These are phyloP conservation scores for Tulasnella sp. DNA, from an alignment of 768 basidiomycete genomes.

Conservation along the genomic window DNA sequence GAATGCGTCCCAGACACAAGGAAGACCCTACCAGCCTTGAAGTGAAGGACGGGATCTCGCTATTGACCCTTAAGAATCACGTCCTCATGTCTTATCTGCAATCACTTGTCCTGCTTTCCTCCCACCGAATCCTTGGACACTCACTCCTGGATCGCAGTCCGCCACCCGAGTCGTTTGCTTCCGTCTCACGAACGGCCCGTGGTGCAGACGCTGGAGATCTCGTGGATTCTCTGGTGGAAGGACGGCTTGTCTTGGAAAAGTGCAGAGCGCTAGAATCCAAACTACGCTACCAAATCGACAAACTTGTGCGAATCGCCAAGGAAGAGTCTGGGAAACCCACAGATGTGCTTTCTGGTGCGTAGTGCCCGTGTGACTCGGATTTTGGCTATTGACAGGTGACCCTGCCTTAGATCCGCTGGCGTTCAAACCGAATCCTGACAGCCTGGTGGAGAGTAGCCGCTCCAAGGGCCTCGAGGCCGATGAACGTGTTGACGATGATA, in stretches of 20 bases:
- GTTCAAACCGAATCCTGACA: constrained; percentile 81
- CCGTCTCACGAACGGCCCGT: constrained; percentile 38
- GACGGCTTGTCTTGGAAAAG: constrained; percentile 79
- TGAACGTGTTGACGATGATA: constrained; percentile 23
- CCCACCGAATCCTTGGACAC: constrained; percentile 59
- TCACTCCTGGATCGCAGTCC: constrained; percentile 41
- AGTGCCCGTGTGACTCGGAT: neutral
- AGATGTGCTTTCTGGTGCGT: constrained; percentile 47
- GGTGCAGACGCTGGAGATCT: constrained; percentile 58
- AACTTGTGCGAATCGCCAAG: constrained; percentile 68
- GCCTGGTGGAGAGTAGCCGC: constrained; percentile 36
- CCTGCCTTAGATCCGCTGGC: constrained; percentile 62
- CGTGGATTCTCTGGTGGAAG: constrained; percentile 67
- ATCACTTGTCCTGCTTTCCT: constrained; percentile 58
- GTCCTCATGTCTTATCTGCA: constrained; percentile 76
- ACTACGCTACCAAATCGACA: constrained; percentile 93
- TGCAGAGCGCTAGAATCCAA: constrained; percentile 68
- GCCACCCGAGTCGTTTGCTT: constrained; percentile 41
- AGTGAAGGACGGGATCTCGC: constrained; percentile 71
- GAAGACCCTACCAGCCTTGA: constrained; percentile 29
- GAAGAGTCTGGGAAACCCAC: constrained; percentile 32
- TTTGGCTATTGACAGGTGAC: constrained; percentile 5
- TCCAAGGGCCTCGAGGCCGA: constrained; percentile 24
- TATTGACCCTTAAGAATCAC: constrained; percentile 80
- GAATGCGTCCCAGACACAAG: constrained; percentile 5